These are phyloP conservation scores for Novakomyces olei DNA, from an alignment of 805 yeast genomes.

Conservation along the genomic window DNA sequence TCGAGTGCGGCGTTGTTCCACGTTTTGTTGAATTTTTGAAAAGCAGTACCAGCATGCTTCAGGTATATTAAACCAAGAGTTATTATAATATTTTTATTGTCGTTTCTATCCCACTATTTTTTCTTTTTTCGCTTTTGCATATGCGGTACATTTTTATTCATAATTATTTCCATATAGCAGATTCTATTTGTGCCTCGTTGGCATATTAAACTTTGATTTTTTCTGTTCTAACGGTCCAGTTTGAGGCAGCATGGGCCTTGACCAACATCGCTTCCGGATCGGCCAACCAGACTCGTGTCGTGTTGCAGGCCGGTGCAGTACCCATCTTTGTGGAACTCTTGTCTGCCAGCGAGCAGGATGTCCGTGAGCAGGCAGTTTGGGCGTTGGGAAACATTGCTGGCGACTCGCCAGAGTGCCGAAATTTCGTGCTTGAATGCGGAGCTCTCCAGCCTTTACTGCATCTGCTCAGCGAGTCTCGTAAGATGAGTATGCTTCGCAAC, in stretches of 20 bases:
- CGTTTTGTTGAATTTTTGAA: constrained; percentile 69
- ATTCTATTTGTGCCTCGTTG: too few species aligned
- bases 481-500: constrained; percentile 67
- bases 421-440: constrained; percentile 58
- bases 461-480: constrained; percentile 58
- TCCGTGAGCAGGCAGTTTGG: constrained; percentile 97
- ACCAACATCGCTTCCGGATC: constrained; percentile 93
- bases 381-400: constrained; percentile 98
- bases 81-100: neutral
- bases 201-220: too few species aligned
- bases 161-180: neutral
- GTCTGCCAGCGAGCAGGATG: constrained; percentile 64
- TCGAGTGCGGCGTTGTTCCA: constrained; percentile 84
- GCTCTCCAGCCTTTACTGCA: constrained; percentile 78
- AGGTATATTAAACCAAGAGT: too few species aligned
- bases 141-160: neutral
- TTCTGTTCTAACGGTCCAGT: too few species aligned
- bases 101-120: neutral
- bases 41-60: constrained; percentile 48
- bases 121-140: neutral
- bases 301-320: constrained; percentile 83
- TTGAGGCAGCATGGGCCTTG: constrained; percentile 99
- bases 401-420: constrained; percentile 77
- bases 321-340: constrained; percentile 72
- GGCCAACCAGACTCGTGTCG: constrained; percentile 70